A percentile compares a stretch with the other conserved stretches of the same genome.
Conservation (phyloP, 106 monocot genomes). For the Xerophyta viscosa region DNA sequence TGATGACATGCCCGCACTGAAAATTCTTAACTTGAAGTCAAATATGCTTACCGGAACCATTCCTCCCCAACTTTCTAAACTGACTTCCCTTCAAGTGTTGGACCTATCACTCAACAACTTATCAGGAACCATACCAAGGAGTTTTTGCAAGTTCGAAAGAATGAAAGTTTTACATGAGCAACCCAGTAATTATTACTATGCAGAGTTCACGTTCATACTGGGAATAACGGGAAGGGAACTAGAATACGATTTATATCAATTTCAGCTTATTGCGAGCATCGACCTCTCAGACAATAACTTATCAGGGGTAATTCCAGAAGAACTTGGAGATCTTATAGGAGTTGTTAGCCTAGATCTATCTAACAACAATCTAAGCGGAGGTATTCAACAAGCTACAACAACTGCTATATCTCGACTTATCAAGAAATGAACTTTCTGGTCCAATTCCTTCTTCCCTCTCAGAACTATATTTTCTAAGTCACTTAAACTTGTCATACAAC, state of each 20-base stretch:
- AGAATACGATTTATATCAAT: not conserved
- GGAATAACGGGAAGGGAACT: not conserved
- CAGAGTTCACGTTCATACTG: not conserved
- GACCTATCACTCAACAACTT: not conserved
- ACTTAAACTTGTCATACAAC: too few relatives aligned
- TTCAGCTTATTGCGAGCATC: not conserved
- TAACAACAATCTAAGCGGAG: not conserved
- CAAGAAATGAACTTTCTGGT: conserved; percentile 19
- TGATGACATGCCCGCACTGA: not conserved
- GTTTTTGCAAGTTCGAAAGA: not conserved
- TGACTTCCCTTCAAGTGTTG: not conserved
- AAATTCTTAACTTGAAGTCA: not conserved
- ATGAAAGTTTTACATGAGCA: not conserved
- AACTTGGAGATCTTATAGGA: not conserved
- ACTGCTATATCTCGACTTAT: conserved; percentile 17
- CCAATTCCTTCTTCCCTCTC: conserved; percentile 18
- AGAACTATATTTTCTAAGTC: too few relatives aligned
- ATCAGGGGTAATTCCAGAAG: not conserved
- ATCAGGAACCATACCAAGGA: not conserved
- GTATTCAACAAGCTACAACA: not conserved
- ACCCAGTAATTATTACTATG: not conserved
- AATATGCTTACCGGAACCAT: not conserved
- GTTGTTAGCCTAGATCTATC: conserved; percentile 4
- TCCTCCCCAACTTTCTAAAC: not conserved
- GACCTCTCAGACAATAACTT: not conserved